Evolutionary conservation across 1,284 basidiomycete species (phyloP), one percentile per base, ranked within the genome.

Genomic region (Spongispora temasekensis): DNA sequence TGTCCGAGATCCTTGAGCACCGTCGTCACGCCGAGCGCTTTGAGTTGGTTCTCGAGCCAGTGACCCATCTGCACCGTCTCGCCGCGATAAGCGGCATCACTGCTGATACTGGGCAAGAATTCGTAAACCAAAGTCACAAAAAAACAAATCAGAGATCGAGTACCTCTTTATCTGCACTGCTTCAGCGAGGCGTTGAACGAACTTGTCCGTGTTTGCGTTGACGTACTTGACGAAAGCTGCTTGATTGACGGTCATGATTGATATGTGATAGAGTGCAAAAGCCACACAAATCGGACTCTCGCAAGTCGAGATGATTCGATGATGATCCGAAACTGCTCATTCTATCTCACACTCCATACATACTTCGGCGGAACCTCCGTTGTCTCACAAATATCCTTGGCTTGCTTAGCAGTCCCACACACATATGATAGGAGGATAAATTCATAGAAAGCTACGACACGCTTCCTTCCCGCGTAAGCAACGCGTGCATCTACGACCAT

Each of bases 161-260:
- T 66, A 93, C 93, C 91, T 93, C 56, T 94, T 92, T 65, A 97
- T 97, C 42, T 88, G 86, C 61, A 97, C 93, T n/a, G 95, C 93
- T 51, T 91, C 83, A 6, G 84, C 80, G 25, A 97, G 86, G 53
- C 94, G 84, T 60, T 87, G 76, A 64, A 98, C 91, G 72, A 95
- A 95, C 46, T 77, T 77, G 59, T 86, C 80, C 59, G 90, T 81
- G 69, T 96, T 87, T 40, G 79, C 76, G 67, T 95, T 88, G 72
- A 97, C 81, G 69, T 84, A 91, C 54, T 80, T 75, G 57, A 83
- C 68, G 73, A 90, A 84, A 52, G 81, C 68, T 17, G 76, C 61
- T 35, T 83, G 62, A 37, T 83, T 80, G 53, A 81, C 76, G 23
- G 79, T 44, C 71, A 76, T 73, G 55, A 31, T 62, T 19, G 59